Evolutionary conservation across 2,329 filamentous ascomycete species (phyloP).

Genomic region (Talaromyces sp.): DNA sequence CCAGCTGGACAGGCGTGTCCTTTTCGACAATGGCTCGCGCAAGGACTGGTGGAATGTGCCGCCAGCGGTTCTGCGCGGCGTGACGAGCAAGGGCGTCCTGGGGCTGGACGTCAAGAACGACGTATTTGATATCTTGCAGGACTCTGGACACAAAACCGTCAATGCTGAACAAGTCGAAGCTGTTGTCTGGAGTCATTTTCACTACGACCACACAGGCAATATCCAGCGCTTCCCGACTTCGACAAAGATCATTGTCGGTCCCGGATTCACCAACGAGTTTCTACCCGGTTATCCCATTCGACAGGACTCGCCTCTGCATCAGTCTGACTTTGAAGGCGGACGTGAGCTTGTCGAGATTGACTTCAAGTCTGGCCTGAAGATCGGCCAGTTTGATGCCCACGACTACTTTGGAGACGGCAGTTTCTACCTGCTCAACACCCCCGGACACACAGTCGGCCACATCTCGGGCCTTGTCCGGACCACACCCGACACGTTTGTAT

Average conservation of each 20-base stretch:
- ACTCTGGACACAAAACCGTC: constrained; percentile 14
- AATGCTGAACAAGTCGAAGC: constrained; percentile 27
- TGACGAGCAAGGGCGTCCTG: constrained; percentile 14
- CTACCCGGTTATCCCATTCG: constrained; percentile 41
- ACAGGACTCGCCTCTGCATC: constrained; percentile 28
- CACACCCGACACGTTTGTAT: constrained; percentile 32
- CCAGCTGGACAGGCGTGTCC: constrained; percentile 14
- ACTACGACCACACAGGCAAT: constrained; percentile 47
- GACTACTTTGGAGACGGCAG: constrained; percentile 26
- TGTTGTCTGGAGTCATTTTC: constrained; percentile 42
- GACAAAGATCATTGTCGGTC: constrained; percentile 43
- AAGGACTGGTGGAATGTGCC: constrained; percentile 26
- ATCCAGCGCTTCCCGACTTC: constrained; percentile 35
- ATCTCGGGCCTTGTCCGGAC: constrained; percentile 22
- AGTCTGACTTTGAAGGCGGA: constrained; percentile 29
- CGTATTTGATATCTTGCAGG: constrained; percentile 26
- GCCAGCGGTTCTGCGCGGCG: constrained; percentile 15
- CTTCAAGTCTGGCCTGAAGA: constrained; percentile 16
- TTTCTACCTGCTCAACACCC: constrained; percentile 24
- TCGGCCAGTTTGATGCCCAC: constrained; percentile 20
- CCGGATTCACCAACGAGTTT: constrained; percentile 41
- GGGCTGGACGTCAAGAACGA: constrained; percentile 20
- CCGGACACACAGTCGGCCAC: constrained; percentile 23
- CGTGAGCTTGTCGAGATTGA: constrained; percentile 19
- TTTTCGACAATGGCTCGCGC: constrained; percentile 25